phyloP scores from a whole-genome alignment of 2,329 filamentous ascomycete genomes.

The Aureobasidium sp. region DNA sequence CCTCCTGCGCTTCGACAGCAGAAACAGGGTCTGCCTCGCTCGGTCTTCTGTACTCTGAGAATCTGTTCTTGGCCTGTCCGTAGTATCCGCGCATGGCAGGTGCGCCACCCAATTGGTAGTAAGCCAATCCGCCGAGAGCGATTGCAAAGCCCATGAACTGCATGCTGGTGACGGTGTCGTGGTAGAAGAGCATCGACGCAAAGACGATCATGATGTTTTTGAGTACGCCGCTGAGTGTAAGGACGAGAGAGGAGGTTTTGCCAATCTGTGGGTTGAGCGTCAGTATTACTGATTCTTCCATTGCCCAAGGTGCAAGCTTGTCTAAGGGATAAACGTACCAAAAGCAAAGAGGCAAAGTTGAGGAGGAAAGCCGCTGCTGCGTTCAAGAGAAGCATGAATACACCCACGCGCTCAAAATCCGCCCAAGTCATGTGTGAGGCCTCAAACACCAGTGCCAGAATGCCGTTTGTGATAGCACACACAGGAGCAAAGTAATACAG shows the following conservation, averaged over 20 bases:
- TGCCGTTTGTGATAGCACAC: constrained; percentile 21
- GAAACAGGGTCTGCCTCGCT: neutral
- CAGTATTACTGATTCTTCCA: neutral
- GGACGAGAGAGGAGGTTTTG: constrained; percentile 22
- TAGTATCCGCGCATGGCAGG: neutral
- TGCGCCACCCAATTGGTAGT: constrained; percentile 63
- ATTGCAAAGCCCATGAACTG: constrained; percentile 41
- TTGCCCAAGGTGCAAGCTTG: neutral
- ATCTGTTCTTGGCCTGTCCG: neutral
- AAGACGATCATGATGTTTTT: constrained; percentile 24
- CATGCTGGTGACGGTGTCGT: constrained; percentile 19
- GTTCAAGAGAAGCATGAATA: constrained; percentile 18
- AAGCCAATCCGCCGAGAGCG: constrained; percentile 60
- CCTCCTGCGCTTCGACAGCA: neutral
- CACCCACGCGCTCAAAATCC: constrained; percentile 20
- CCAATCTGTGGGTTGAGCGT: constrained; percentile 18
- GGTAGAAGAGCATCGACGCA: constrained; percentile 22
- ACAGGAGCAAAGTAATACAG: constrained; percentile 23
- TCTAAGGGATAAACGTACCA: constrained; percentile 15
- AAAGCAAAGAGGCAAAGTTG: constrained; percentile 20
- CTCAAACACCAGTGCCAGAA: constrained; percentile 18
- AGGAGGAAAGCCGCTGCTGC: constrained; percentile 20
- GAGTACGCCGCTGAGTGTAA: constrained; percentile 22
- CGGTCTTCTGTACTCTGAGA: neutral
- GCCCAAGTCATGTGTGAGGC: constrained; percentile 17